These are phyloP conservation scores for Stagonosporopsis cucurbitacearum DNA, from an alignment of 2,329 filamentous ascomycete genomes.

Conservation along the genomic window DNA sequence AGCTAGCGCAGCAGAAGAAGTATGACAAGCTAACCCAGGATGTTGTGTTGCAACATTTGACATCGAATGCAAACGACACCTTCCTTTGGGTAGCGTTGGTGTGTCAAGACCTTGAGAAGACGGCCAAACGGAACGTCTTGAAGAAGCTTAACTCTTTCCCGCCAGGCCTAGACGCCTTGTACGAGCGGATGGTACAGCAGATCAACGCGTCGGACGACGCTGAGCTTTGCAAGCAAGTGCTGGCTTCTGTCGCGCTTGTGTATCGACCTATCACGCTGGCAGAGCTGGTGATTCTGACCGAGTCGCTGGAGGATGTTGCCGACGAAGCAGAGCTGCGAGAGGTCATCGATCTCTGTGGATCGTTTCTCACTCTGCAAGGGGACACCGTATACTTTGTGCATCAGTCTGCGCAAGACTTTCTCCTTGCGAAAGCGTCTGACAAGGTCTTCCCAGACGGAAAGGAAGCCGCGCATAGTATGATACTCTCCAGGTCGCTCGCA, in stretches of 20 bases:
- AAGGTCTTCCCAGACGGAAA: neutral
- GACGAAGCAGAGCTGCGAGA: neutral
- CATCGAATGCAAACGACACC: too few species aligned
- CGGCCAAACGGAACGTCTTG: neutral
- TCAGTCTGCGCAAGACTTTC: neutral
- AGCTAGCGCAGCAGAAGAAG: conserved; percentile 26
- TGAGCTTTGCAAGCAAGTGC: neutral
- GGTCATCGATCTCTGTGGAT: neutral
- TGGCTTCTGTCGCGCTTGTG: conserved; percentile 20
- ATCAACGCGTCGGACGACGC: conserved; percentile 26
- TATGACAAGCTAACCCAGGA: neutral
- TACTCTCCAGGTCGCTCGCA: neutral
- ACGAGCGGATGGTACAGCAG: conserved; percentile 49
- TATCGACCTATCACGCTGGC: conserved; percentile 48
- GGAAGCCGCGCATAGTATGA: neutral
- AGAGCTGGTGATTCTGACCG: too few species aligned
- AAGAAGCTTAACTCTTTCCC: conserved; percentile 41
- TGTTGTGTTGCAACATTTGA: too few species aligned
- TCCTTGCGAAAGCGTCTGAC: neutral
- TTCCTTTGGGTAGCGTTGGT: too few species aligned
- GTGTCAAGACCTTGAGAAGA: conserved; percentile 35
- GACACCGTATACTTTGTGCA: neutral
- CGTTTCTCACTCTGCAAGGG: neutral
- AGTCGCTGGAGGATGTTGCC: neutral
- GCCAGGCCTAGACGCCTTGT: conserved; percentile 47